Evolutionary conservation across 139 green algal genomes (phyloP).

Genomic region (Edaphochlamys debaryana): DNA sequence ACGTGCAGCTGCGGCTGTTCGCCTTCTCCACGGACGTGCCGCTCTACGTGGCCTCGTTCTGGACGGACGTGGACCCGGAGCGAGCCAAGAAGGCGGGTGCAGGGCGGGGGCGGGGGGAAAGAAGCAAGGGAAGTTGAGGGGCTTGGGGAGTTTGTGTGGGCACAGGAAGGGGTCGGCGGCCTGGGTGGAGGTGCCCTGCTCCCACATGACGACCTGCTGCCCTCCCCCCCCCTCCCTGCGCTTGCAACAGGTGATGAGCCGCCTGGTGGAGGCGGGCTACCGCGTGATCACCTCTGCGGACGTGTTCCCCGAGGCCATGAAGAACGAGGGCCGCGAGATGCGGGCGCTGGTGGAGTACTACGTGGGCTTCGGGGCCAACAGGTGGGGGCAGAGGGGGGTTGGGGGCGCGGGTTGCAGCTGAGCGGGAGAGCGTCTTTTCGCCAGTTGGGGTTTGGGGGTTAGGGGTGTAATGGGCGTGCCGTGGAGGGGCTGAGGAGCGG

Average conservation of each 20-base stretch:
- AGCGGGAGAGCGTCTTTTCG: too few species aligned
- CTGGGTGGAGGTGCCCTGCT: too few species aligned
- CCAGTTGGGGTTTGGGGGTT: too few species aligned
- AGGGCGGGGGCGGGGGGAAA: too few species aligned
- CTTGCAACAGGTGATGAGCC: conserved; percentile 35
- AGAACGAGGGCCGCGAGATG: conserved; percentile 10
- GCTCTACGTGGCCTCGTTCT: conserved; percentile 4
- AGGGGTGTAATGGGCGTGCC: too few species aligned
- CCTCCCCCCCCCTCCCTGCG: neutral
- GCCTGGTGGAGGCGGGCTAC: conserved; percentile 31
- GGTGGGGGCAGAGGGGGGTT: neutral
- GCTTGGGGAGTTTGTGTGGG: neutral
- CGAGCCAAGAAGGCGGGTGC: neutral
- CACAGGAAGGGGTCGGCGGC: neutral
- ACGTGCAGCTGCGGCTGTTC: conserved; percentile 8
- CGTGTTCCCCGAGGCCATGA: conserved; percentile 20
- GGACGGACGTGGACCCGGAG: conserved; percentile 5
- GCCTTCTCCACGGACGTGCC: neutral
- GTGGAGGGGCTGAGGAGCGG: too few species aligned
- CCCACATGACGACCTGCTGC: neutral
- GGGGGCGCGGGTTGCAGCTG: neutral
- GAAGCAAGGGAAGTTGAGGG: neutral
- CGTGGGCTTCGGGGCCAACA: conserved; percentile 31
- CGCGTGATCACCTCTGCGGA: conserved; percentile 23
- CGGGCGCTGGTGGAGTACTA: conserved; percentile 34